Evolutionary conservation across 208 protist genomes (phyloP), one percentile per base, ranked within the genome.

Genomic region (Novymonas esmeraldas): DNA sequence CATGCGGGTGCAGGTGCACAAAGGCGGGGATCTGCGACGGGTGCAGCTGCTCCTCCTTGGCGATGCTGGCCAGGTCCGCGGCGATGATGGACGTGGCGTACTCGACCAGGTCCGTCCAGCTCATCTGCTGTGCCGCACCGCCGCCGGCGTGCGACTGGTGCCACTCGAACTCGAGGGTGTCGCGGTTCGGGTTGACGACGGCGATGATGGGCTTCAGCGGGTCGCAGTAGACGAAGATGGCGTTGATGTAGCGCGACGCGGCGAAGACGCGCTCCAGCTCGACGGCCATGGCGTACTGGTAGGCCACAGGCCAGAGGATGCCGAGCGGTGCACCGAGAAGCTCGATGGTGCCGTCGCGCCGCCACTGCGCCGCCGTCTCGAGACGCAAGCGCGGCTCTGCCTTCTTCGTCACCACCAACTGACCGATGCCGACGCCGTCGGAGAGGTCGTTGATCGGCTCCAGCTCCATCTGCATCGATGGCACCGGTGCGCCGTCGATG

Each of bases 161-260:
- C 85, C 87, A 95, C 73, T 94, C 89, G 70, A 87, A 93, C 73
- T 95, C 89, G 22, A 97, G 66, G 9, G 82, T 92, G 60, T 97
- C 92, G 14, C 82, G 73, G 51, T 94, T 95, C 3, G 89, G 92
- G 66, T 84, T 72, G 31, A 97, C 89, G 7, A 97, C 82, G 18
- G 86, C 92, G 48, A 97, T 80, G 28, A 97, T 67, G 26, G 89
- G 82, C 59, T 91, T 82, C 36, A 76, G 64, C 2, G 85, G 75
- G 26, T 87, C 73, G 58, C 87, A 94, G 64, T 89, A 80, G 24
- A 95, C 73, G 66, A 97, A 97, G n/a, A 95, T 77, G 61, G 93
- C 86, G 54, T 85, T 90, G 36, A 95, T 82, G 66, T 89, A 95
- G 42, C 89, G 89, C 11, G 89, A 97, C 42, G 81, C 79, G 24